These are phyloP conservation scores for Andrographis paniculata DNA, from an alignment of 305 asterid genomes.

Conservation along the genomic window DNA sequence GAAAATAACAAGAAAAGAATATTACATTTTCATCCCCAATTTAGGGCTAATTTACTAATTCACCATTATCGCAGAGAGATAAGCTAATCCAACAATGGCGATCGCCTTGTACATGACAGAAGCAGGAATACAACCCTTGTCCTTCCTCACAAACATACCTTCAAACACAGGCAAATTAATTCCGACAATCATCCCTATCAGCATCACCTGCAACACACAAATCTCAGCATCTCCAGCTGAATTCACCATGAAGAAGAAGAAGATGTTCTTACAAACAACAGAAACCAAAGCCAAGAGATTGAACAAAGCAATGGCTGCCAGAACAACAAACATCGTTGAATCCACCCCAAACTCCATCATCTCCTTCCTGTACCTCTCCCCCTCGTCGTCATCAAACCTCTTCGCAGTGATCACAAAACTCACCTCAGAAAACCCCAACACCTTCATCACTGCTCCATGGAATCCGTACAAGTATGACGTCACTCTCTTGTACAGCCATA, in stretches of 20 bases:
- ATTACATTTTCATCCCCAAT: no score
- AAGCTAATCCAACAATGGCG: not conserved
- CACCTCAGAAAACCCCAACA: slow-evolving; percentile 26
- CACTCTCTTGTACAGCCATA: slow-evolving; percentile 31
- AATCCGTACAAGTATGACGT: slow-evolving; percentile 39
- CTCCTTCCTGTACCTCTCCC: slow-evolving; percentile 1
- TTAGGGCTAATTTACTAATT: no score
- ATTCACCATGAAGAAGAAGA: not conserved
- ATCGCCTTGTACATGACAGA: not conserved
- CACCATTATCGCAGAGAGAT: not conserved
- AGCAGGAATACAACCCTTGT: not conserved
- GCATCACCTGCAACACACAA: not conserved
- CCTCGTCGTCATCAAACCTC: not conserved
- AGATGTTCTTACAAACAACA: not conserved
- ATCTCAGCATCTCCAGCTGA: not conserved
- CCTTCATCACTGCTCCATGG: slow-evolving; percentile 27
- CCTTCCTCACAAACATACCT: not conserved
- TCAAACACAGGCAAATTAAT: not conserved
- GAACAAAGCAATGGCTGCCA: slow-evolving; percentile 1
- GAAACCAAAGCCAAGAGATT: not conserved
- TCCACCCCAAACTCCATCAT: slow-evolving; percentile 9
- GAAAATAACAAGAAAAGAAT: no score
- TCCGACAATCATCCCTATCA: not conserved
- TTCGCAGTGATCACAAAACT: slow-evolving; percentile 9
- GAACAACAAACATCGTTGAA: slow-evolving; percentile 3